These are phyloP conservation scores for Ophiostoma sp. DNA, from an alignment of 2,329 filamentous ascomycete species.

Conservation along the genomic window DNA sequence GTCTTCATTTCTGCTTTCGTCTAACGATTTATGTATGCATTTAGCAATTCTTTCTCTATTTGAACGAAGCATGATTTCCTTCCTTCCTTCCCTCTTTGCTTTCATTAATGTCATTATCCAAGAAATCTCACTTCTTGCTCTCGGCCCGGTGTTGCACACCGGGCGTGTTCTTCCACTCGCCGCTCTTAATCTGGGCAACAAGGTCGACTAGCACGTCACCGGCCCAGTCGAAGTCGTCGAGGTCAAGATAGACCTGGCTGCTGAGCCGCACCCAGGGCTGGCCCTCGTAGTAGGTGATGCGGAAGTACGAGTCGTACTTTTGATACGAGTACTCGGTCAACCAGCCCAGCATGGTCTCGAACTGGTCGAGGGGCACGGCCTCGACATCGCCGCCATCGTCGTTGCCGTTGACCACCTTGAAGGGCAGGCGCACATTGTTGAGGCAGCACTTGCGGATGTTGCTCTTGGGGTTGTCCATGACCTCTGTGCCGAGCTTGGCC, in stretches of 20 bases:
- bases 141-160: background rate
- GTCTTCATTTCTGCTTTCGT: background rate
- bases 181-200: slow-evolving; percentile 26
- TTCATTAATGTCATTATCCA: background rate
- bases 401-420: slow-evolving; percentile 29
- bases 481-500: slow-evolving; percentile 59
- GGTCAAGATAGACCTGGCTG: slow-evolving; percentile 66
- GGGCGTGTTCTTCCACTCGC: slow-evolving; percentile 27
- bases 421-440: slow-evolving; percentile 64
- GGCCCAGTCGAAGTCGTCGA: slow-evolving; percentile 64
- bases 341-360: slow-evolving; percentile 40
- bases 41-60: background rate
- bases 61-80: background rate
- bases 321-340: slow-evolving; percentile 42
- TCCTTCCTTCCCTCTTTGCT: background rate
- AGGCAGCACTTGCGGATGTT: slow-evolving; percentile 60
- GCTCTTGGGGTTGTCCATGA: slow-evolving; percentile 56
- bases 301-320: slow-evolving; percentile 58
- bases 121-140: background rate
- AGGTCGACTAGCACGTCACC: slow-evolving; percentile 48
- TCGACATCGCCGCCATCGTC: slow-evolving; percentile 24
- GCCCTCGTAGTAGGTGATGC: slow-evolving; percentile 55
- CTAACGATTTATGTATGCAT: background rate
- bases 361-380: slow-evolving; percentile 28
- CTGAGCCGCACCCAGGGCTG: slow-evolving; percentile 64